Evolutionary conservation across 805 yeast genomes (phyloP), one percentile per base, ranked within the genome.

Genomic region (Ogataea nakhonphanomensis): DNA sequence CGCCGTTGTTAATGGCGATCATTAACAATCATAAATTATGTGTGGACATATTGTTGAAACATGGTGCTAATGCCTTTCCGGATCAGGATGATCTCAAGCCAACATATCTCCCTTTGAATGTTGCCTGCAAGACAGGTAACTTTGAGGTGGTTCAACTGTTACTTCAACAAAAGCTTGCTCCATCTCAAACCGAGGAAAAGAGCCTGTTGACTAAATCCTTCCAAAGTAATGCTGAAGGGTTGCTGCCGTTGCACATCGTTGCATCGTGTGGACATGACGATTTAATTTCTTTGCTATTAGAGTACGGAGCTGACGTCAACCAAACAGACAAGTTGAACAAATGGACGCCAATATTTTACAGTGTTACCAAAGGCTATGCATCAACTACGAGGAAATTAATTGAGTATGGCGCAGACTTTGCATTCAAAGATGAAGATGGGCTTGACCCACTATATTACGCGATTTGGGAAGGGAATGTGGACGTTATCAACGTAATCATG

Each of bases 301-400:
- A 74, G n/a, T 73, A 82, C 48, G 91, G 90, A 4, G 83, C 85
- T 1, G 78, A 83, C 53, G 78, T 91, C 5, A 85, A 93, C 61
- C 80, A 77, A 44, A 54, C 81, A 7, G 98, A 93, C 62, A 84
- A 86, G 38, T 79, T 88, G 41, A 89, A 90, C 57, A 84, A 83
- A 52, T 93, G 98, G 97, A 81, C 96, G 0, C 95, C 98, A 0
- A 73, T 93, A 2, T 87, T 89, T 54, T 91, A 93, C 60, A 86
- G 96, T 14, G 90, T 90, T 1, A 78, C 79, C 48, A 91, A 86
- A 51, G 97, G 97, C 1, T 87, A 84, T 58, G 73, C 71, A 4
- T 65, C 71, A 30, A 79, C 93, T 3, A 84, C 95, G 0, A 71
- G 71, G 46, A 84, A 78, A 35, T 69, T 93, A 42, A 74, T 93